Conservation (phyloP, 179 eudicot species). For the Spinacia oleracea region DNA sequence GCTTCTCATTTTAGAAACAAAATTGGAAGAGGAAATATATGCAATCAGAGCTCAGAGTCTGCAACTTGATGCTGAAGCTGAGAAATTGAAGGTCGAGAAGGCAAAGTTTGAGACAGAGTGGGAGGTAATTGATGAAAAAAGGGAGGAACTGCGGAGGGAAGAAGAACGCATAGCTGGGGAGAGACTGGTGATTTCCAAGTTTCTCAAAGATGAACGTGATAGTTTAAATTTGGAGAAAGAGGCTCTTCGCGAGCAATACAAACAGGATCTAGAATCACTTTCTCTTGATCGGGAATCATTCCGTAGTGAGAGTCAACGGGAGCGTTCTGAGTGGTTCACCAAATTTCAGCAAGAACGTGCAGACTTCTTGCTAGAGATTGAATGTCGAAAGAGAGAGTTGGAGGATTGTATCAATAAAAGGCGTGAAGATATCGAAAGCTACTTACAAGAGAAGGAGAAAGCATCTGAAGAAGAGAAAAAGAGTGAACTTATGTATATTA, state of each 20-base stretch:
- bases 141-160: slow-evolving; percentile 67
- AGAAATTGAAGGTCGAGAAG: slow-evolving; percentile 70
- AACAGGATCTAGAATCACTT: slow-evolving; percentile 65
- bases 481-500: slow-evolving; percentile 65
- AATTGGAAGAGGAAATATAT: slow-evolving; percentile 87
- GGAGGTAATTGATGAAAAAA: slow-evolving; percentile 88
- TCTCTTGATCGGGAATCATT: slow-evolving; percentile 67
- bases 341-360: slow-evolving; percentile 83
- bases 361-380: slow-evolving; percentile 69
- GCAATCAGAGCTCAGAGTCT: slow-evolving; percentile 64
- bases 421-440: slow-evolving; percentile 82
- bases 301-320: slow-evolving; percentile 62
- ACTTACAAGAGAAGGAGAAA: slow-evolving; percentile 62
- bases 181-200: slow-evolving; percentile 50
- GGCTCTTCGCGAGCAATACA: slow-evolving; percentile 64
- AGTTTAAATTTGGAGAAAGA: slow-evolving; percentile 74
- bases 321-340: slow-evolving; percentile 79
- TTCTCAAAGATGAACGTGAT: slow-evolving; percentile 77
- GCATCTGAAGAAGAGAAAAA: slow-evolving; percentile 75
- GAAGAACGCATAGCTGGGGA: slow-evolving; percentile 72
- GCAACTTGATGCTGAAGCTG: slow-evolving; percentile 77
- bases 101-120: slow-evolving; percentile 86
- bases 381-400: slow-evolving; percentile 73
- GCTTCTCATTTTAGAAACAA: slow-evolving; percentile 57
- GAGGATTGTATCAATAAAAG: slow-evolving; percentile 65